phyloP scores from a whole-genome alignment of 1,284 basidiomycete species.

The Austropuccinia psidii region DNA sequence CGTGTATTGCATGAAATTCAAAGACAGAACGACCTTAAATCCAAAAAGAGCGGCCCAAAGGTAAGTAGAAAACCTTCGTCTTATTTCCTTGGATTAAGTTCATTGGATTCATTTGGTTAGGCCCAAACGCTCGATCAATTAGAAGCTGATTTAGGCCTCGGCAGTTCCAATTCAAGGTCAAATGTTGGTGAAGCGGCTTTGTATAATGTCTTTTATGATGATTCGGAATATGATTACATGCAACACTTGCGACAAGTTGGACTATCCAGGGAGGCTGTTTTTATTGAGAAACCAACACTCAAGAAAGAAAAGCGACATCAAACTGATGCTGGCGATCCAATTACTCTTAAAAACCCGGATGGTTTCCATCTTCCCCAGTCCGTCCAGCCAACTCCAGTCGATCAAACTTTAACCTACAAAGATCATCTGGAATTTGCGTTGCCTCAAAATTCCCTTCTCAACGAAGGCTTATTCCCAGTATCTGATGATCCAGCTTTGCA shows the following conservation, averaged over 20 bases:
- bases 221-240: conserved; percentile 99
- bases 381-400: conserved; percentile 46
- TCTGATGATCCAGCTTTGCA: conserved; percentile 84
- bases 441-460: conserved; percentile 38
- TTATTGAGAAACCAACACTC: conserved; percentile 46
- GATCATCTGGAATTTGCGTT: conserved; percentile 15
- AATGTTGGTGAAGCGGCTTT: conserved; percentile 73
- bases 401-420: conserved; percentile 28
- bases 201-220: conserved; percentile 92
- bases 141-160: conserved; percentile 16
- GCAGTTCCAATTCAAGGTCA: too few relatives aligned
- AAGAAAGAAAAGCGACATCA: conserved; percentile 46
- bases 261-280: conserved; percentile 59
- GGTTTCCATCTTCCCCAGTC: conserved; percentile 48
- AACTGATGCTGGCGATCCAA: conserved; percentile 46
- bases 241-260: conserved; percentile 80
- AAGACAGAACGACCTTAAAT: conserved; percentile 57
- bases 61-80: conserved; percentile 38
- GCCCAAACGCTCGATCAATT: background rate
- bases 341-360: too few relatives aligned
- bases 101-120: background rate
- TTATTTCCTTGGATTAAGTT: background rate
- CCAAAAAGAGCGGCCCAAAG: conserved; percentile 55
- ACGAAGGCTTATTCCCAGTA: conserved; percentile 57
- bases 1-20: conserved; percentile 80